phyloP scores from a whole-genome alignment of 495 filamentous ascomycete species.

The Penicillium arizonense region DNA sequence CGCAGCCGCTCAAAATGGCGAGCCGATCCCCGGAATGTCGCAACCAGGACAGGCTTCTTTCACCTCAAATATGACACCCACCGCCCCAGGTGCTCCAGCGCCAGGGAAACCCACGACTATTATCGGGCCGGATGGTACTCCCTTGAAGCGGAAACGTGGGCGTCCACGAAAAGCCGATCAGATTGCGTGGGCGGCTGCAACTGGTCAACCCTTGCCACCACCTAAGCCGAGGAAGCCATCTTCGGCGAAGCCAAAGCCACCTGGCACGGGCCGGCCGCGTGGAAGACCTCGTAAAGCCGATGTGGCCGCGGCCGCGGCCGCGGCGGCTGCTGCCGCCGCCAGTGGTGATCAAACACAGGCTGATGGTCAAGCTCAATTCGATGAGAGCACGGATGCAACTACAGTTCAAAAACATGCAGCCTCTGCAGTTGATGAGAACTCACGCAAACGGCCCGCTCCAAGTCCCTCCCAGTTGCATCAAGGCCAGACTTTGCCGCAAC shows the following conservation, averaged over 20 bases:
- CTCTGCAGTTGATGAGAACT: conserved; percentile 26
- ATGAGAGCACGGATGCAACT: conserved; percentile 20
- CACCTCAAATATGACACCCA: conserved; percentile 21
- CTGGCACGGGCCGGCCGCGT: conserved; percentile 37
- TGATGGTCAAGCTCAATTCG: background rate
- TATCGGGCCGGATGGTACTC: conserved; percentile 33
- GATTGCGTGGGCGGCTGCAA: conserved; percentile 25
- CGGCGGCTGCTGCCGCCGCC: conserved; percentile 19
- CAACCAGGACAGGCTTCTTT: conserved; percentile 26
- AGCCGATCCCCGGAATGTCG: conserved; percentile 5
- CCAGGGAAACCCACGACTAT: conserved; percentile 11
- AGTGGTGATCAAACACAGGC: conserved; percentile 8
- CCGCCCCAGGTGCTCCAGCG: conserved; percentile 6
- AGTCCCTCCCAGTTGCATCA: conserved; percentile 27
- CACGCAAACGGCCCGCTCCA: conserved; percentile 32
- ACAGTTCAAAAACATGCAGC: conserved; percentile 25
- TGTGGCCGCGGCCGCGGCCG: conserved; percentile 32
- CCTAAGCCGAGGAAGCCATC: conserved; percentile 15
- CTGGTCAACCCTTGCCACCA: conserved; percentile 24
- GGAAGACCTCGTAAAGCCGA: conserved; percentile 41
- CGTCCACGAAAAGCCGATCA: conserved; percentile 41
- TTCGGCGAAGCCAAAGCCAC: conserved; percentile 27
- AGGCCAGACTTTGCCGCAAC: conserved; percentile 7
- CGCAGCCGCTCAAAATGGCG: conserved; percentile 15
- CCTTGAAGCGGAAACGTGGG: conserved; percentile 38